Conservation (phyloP, 345 rosid species). For the Salix purpurea region DNA sequence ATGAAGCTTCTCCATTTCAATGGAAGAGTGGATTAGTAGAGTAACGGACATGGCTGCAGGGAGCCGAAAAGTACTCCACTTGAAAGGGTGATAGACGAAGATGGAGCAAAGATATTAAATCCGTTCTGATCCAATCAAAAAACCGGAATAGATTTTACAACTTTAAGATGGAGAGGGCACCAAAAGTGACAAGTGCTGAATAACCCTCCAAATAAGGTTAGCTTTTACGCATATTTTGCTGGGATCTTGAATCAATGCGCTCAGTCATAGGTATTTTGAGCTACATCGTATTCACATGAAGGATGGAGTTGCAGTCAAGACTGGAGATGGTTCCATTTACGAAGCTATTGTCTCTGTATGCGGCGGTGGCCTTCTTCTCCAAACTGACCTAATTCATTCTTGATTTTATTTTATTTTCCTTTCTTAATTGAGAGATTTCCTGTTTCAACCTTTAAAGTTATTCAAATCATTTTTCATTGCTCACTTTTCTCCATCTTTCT, state of each 20-base stretch:
- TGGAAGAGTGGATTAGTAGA: background rate
- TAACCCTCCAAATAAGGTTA: too few relatives aligned
- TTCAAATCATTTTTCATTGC: background rate
- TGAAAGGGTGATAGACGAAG: constrained; percentile 39
- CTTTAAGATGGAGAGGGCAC: too few relatives aligned
- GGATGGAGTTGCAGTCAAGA: constrained; percentile 19
- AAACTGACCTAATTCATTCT: constrained; percentile 18
- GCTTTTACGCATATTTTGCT: too few relatives aligned
- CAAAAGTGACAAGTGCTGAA: constrained; percentile 28
- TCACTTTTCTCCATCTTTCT: background rate
- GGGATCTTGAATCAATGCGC: too few relatives aligned
- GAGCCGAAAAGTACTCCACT: constrained; percentile 31
- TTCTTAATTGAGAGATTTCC: background rate
- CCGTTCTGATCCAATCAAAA: too few relatives aligned
- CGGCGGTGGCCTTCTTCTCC: constrained; percentile 26
- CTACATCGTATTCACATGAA: constrained; percentile 2
- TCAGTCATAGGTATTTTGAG: background rate
- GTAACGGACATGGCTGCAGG: background rate
- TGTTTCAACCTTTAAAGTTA: background rate
- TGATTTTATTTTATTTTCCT: background rate
- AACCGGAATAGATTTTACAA: too few relatives aligned
- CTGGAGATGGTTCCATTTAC: constrained; percentile 30
- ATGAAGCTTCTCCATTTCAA: background rate
- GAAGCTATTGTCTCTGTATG: constrained; percentile 28
- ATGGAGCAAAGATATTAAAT: too few relatives aligned